Base-by-base conservation (phyloP, 352 stramenopile genomes). In the Pythium scleroteichum region DNA sequence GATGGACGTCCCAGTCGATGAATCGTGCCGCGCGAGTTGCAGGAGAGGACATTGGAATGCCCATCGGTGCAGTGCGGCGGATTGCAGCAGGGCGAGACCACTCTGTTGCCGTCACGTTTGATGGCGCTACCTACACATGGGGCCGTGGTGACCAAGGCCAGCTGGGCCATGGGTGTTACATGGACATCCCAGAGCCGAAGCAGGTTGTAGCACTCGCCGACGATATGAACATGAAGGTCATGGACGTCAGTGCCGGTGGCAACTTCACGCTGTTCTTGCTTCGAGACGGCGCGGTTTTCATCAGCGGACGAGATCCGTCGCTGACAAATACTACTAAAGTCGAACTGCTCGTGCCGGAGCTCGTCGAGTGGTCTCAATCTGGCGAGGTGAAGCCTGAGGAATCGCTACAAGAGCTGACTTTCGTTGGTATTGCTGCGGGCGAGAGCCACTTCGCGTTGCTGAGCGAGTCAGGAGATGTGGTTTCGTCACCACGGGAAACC, bases 31-130 rank as follows among this genome's bases (percentile, higher is more conserved):
- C 55, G 41, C 48, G 51, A 27, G 33, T 19, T 22, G 33, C 60
- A 41, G 66, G 78, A n/a, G 58, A 49, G 19, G 50, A 38, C 14
- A 9, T 57, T 35, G 66, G 64, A 14, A 46, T 69, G 17, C 62
- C 54, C 1, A 16, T 49, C 8, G 56, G 50, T 2, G 35, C 35
- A 3, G 74, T 91, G 13, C 66, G 78, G 0, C 78, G 79, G 4
- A 87, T 93, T 35, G 72, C 75, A 2, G 79, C 84, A 10, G 81
- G 84, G 1, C 82, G 78, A 20, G 66, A 87, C 54, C 84, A 93
- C 66, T 90, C 79, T 23, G 33, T 89, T 42, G 84, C 71, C 0
- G 75, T 91, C 32, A 76, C 71, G 20, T 76, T 68, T 26, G 72
- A 85, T 35, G 79, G 81, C 4, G 72, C 69, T 3, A 75, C 73